Conservation (phyloP, 495 filamentous ascomycete species). For the Aeminium ludgeri region DNA sequence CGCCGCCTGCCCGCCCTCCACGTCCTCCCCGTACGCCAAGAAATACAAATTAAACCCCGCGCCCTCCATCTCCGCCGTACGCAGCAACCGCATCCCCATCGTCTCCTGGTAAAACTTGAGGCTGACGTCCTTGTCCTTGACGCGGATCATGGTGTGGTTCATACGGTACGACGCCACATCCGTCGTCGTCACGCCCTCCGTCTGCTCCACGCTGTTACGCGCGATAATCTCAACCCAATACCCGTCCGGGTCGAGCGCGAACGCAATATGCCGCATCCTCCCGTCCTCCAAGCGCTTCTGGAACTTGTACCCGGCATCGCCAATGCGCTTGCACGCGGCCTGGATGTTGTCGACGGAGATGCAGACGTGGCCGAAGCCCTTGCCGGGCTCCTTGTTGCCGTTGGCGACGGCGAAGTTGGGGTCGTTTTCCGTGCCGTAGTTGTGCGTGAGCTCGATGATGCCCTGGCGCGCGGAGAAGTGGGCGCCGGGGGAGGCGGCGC, state of each 20-base stretch:
- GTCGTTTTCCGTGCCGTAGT: conserved; percentile 86
- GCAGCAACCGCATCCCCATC: conserved; percentile 69
- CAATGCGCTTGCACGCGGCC: conserved; percentile 70
- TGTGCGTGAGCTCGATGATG: conserved; percentile 87
- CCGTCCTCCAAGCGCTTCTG: conserved; percentile 88
- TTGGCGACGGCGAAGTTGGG: conserved; percentile 66
- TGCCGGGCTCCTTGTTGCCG: conserved; percentile 73
- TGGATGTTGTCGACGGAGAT: conserved; percentile 37
- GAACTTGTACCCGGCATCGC: conserved; percentile 78
- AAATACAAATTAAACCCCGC: conserved; percentile 83
- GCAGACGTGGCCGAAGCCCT: conserved; percentile 81
- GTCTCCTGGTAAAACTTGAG: conserved; percentile 82
- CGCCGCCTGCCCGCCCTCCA: conserved; percentile 35
- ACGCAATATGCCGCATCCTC: conserved; percentile 76
- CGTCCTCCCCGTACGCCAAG: conserved; percentile 55
- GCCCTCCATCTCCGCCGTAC: conserved; percentile 50
- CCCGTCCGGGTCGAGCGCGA: conserved; percentile 80
- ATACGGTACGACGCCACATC: conserved; percentile 38
- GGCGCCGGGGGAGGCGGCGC: conserved; percentile 41
- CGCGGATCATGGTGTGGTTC: conserved; percentile 67
- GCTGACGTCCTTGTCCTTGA: conserved; percentile 73
- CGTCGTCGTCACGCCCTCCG: conserved; percentile 38
- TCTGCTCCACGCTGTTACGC: conserved; percentile 28
- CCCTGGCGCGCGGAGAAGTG: conserved; percentile 72
- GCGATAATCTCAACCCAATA: conserved; percentile 48